These are phyloP conservation scores for Beauveria sp. DNA, from an alignment of 2,329 filamentous ascomycete species.

Conservation along the genomic window DNA sequence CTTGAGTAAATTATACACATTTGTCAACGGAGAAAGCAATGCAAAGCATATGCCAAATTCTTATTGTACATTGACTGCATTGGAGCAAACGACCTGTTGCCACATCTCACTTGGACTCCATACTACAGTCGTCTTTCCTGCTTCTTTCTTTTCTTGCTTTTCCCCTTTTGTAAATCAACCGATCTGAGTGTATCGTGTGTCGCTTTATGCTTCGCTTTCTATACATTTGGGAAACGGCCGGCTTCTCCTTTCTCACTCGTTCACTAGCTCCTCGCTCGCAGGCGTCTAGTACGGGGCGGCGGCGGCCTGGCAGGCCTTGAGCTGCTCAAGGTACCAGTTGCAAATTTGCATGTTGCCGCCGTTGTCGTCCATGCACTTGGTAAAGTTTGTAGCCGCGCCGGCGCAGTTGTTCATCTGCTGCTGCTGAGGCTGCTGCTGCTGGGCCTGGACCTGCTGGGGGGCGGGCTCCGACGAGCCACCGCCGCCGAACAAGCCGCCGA, in stretches of 20 bases:
- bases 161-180: background rate
- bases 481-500: conserved; percentile 85
- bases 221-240: background rate
- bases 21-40: conserved; percentile 15
- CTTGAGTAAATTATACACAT: conserved; percentile 15
- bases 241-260: background rate
- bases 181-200: background rate
- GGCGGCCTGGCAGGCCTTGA: conserved; percentile 80
- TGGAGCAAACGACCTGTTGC: background rate
- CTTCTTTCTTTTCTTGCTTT: background rate
- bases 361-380: conserved; percentile 94
- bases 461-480: conserved; percentile 53
- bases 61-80: conserved; percentile 1
- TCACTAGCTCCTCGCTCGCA: too few species aligned
- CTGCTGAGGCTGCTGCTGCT: conserved; percentile 45
- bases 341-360: conserved; percentile 91
- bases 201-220: conserved; percentile 3
- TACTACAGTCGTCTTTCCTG: background rate
- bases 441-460: conserved; percentile 40
- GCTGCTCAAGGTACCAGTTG: conserved; percentile 95
- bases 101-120: background rate
- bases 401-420: conserved; percentile 60
- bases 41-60: conserved; percentile 8
- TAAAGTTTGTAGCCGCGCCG: conserved; percentile 75
- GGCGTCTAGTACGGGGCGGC: conserved; percentile 58